A percentile compares a stretch with the other conserved stretches of the same genome.
Evolutionary conservation across 164 flowering plant species (phyloP).

Genomic region (Nymphaea colorata): DNA sequence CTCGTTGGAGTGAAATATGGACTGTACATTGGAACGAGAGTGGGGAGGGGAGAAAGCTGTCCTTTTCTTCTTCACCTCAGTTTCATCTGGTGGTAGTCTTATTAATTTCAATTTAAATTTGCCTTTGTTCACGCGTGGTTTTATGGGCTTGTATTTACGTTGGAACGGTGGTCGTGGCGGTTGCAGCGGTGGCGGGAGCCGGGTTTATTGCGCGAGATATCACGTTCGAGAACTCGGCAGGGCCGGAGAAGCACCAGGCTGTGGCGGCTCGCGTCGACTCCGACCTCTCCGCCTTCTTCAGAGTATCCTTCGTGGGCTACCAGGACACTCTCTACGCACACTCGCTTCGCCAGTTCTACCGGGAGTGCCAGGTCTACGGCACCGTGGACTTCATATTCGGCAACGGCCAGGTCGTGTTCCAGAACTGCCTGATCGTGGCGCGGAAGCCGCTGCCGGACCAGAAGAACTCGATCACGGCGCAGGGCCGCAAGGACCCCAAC

Average conservation of each 20-base stretch:
- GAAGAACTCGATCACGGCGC: constrained; percentile 80
- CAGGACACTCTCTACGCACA: constrained; percentile 55
- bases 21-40: too few relatives aligned
- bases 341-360: constrained; percentile 65
- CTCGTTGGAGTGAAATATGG: too few relatives aligned
- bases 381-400: constrained; percentile 92
- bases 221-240: constrained; percentile 47
- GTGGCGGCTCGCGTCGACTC: constrained; percentile 42
- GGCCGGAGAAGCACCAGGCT: constrained; percentile 47
- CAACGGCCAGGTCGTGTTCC: constrained; percentile 55
- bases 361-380: constrained; percentile 69
- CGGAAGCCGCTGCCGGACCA: constrained; percentile 53
- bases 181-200: constrained; percentile 33
- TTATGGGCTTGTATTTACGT: too few relatives aligned
- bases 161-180: too few relatives aligned
- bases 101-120: too few relatives aligned
- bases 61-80: too few relatives aligned
- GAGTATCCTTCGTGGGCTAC: constrained; percentile 31
- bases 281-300: constrained; percentile 30
- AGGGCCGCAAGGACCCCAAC: constrained; percentile 57
- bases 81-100: too few relatives aligned
- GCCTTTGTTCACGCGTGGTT: too few relatives aligned
- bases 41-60: too few relatives aligned
- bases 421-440: constrained; percentile 53
- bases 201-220: constrained; percentile 50